Conservation (phyloP, 768 basidiomycete genomes). For the Royoungia palumana region DNA sequence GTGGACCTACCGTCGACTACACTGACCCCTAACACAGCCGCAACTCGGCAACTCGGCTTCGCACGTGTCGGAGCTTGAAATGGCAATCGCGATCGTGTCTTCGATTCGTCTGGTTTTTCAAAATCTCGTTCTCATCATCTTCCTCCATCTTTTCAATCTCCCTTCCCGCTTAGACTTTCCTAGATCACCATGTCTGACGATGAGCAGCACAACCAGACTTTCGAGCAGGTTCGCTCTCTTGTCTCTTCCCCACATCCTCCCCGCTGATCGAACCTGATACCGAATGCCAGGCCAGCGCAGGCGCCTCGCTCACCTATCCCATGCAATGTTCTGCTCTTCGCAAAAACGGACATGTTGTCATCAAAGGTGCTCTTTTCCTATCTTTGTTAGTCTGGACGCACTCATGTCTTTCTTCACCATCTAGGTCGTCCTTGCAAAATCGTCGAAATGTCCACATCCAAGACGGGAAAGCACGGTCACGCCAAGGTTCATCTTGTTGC, state of each 20-base stretch:
- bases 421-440: slow-evolving; percentile 94
- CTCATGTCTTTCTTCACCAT: background rate
- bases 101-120: slow-evolving; percentile 6
- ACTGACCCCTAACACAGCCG: background rate
- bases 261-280: slow-evolving; percentile 17
- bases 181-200: slow-evolving; percentile 78
- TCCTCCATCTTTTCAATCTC: slow-evolving; percentile 26
- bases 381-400: slow-evolving; percentile 2
- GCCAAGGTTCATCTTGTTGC: slow-evolving; percentile 98
- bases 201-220: slow-evolving; percentile 86
- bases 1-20: too few species aligned
- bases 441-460: slow-evolving; percentile 99
- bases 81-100: slow-evolving; percentile 24
- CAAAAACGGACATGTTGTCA: slow-evolving; percentile 91
- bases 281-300: slow-evolving; percentile 55
- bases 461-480: slow-evolving; percentile 99
- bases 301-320: slow-evolving; percentile 77
- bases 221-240: slow-evolving; percentile 62
- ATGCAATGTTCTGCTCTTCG: slow-evolving; percentile 97
- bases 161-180: slow-evolving; percentile 18
- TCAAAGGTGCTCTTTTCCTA: slow-evolving; percentile 59
- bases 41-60: slow-evolving; percentile 19
- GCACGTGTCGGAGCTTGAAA: slow-evolving; percentile 42
- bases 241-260: slow-evolving; percentile 8
- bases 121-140: slow-evolving; percentile 27